Evolutionary conservation across 495 filamentous ascomycete genomes (phyloP), one percentile per base, ranked within the genome.

Genomic region (Aspergillus avenaceus): DNA sequence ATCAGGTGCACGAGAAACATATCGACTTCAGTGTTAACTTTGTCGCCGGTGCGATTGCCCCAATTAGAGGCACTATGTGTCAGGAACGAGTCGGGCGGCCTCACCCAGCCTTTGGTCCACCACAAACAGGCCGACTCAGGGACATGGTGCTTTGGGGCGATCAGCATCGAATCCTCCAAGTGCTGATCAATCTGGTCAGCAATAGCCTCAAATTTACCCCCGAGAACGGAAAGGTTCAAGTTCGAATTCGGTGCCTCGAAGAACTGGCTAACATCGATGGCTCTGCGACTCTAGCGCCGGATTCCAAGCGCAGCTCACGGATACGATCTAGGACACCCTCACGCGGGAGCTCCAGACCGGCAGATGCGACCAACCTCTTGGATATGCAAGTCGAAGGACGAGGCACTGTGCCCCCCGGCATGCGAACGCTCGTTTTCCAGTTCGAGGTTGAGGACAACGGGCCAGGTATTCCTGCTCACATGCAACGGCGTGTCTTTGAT

Each of bases 161-260:
- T 59, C 85, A 90, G 53, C 88, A 95, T 56, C 77, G 91, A 23
- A 90, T 96, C 25, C 67, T 95, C 11, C 90, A 96, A 59, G 86
- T 95, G 24, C 78, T 96, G 38, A 95, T 96, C 71, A 97, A 97
- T 37, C 76, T 97, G 12, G 89, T 96, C 32, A 88, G 86, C 68
- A 97, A 97, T 67, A 88, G 85, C 59, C 72, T 96, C 12, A 97
- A 97, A 61, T 97, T 97, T 59, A 97, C 91, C 2, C 90, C 90
- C 0, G 70, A 83, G 32, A 81, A 84, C 7, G 90, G 91, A 8
- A 80, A 74, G 34, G 85, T 95, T 2, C 72, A 82, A 13, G 78
- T 95, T 24, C 78, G 81, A 11, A 90, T 96, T 49, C 82, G 77
- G 47, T 91, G 88, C 52, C n/a, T 61, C 5, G 58, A 53, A 3